Conservation (phyloP, 2,329 filamentous ascomycete genomes). For the Calonectria pseudoturangicola region DNA sequence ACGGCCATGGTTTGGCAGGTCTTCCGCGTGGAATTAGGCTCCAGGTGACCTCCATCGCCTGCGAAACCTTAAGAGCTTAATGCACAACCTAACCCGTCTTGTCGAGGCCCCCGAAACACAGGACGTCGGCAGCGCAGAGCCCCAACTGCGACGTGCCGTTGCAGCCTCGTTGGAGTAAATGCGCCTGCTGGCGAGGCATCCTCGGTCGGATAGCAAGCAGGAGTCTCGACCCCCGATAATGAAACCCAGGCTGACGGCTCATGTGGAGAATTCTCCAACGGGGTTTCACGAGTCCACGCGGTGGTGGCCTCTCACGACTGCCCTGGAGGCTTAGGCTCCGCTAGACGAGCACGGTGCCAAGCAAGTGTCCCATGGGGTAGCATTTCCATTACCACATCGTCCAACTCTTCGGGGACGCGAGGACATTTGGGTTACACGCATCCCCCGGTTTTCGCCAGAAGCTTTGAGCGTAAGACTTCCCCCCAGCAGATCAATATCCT, state of each 20-base stretch:
- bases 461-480: background rate
- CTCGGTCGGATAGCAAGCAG: background rate
- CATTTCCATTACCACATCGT: conserved; percentile 15
- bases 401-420: background rate
- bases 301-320: conserved; percentile 5
- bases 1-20: background rate
- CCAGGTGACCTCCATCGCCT: background rate
- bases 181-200: background rate
- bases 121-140: background rate
- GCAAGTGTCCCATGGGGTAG: conserved; percentile 19
- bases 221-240: background rate
- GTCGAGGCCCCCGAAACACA: background rate
- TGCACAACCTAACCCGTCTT: conserved; percentile 6
- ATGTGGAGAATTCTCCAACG: conserved; percentile 24
- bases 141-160: background rate
- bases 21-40: conserved; percentile 1
- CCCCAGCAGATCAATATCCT: background rate
- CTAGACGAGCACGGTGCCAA: conserved; percentile 4
- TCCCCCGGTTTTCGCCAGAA: background rate
- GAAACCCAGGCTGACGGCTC: conserved; percentile 8
- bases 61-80: conserved; percentile 17
- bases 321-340: conserved; percentile 1
- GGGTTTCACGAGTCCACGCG: background rate
- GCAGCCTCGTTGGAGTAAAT: background rate
- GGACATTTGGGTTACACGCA: background rate